phyloP scores from a whole-genome alignment of 257 asterid species.

The Ajuga chamaepitys region DNA sequence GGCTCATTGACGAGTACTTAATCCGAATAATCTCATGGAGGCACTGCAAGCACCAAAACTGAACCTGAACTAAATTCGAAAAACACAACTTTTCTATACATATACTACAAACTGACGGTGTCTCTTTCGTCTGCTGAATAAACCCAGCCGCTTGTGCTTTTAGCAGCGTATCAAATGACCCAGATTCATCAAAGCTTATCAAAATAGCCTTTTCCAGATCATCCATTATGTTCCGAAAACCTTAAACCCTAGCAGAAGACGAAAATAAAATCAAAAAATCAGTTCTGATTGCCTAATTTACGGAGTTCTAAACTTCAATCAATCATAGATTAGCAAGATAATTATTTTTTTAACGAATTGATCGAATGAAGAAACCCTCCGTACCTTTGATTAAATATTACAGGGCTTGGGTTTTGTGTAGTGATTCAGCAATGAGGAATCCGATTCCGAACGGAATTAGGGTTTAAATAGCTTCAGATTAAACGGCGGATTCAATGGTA shows the following conservation, averaged over 20 bases:
- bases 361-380: constrained; percentile 21
- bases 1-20: constrained; percentile 57
- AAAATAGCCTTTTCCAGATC: constrained; percentile 88
- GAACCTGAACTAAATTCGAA: constrained; percentile 64
- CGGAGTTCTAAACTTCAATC: constrained; percentile 5
- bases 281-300: constrained; percentile 5
- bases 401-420: constrained; percentile 23
- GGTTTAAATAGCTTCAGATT: constrained; percentile 19
- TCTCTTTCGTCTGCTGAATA: constrained; percentile 65
- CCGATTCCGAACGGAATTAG: constrained; percentile 21
- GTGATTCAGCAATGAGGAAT: constrained; percentile 14
- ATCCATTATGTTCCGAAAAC: constrained; percentile 57
- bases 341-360: constrained; percentile 10
- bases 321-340: background rate
- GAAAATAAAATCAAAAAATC: background rate
- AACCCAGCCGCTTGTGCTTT: constrained; percentile 71
- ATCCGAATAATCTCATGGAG: constrained; percentile 65
- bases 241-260: constrained; percentile 31
- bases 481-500: background rate
- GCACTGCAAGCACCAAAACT: constrained; percentile 93
- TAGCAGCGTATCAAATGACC: constrained; percentile 45
- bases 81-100: constrained; percentile 65
- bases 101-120: constrained; percentile 58
- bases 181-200: constrained; percentile 87
- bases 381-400: constrained; percentile 18